Evolutionary conservation across 1,284 basidiomycete species (phyloP), one percentile per base, ranked within the genome.

Genomic region (Melampsora americana): DNA sequence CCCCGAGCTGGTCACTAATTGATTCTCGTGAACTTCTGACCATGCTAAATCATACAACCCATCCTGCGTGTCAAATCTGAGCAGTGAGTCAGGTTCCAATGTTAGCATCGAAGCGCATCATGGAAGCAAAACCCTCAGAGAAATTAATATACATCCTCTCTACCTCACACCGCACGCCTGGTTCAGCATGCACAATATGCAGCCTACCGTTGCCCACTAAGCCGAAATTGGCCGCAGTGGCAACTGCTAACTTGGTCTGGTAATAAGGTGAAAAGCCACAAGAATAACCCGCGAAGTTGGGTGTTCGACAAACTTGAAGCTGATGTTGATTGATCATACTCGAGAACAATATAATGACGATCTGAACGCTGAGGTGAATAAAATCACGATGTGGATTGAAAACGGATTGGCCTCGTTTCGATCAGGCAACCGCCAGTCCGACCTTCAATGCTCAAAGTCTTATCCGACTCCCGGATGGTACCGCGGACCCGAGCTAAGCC

Each of bases 11-110:
- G 92, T 90, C 0, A 91, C 90, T 46, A 98, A 84, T 82, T 98
- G 95, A 81, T 96, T 95, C 85, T 97, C 95, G 83, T 98, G 93
- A 42, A 90, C 83, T 83, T 98, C 93, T 62, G 90, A 92, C 91
- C 93, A 96, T 0, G 93, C 92, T 44, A 93, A 84, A 80, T 95
- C 94, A 83, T 92, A 97, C 1, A 97, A 85, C 0, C 91, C 93
- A 82, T 98, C 95, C 83, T 96, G 93, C 0, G 95, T 92, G 83
- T 96, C 93, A 81, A 91, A 98, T 78, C 92, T 95, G 76, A 11
- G 69, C 14, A 6, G 61, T 32, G 20, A 62, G 35, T 28, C 23
- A 23, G 60, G 23, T 5, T 7, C 7, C 20, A 30, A 9, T 50
- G 64, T 48, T 7, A 67, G 50, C 30, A 35, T 42, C 28, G 42